Conservation (phyloP, 805 yeast species). For the Candida xyloterini region DNA sequence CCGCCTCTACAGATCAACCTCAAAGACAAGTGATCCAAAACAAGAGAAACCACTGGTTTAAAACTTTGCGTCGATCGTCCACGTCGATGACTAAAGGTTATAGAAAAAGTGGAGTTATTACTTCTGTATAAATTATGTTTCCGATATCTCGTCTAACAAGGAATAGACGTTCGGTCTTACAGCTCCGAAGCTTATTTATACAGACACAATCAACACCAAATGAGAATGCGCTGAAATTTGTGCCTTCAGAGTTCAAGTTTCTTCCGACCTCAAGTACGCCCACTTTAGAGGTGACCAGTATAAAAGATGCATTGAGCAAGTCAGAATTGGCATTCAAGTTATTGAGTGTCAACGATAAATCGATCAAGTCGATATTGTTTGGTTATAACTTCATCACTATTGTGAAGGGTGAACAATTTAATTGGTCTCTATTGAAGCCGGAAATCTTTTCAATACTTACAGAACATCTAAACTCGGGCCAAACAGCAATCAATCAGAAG, state of each 20-base stretch:
- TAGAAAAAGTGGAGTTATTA: constrained; percentile 61
- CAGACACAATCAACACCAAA: constrained; percentile 87
- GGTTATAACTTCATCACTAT: constrained; percentile 84
- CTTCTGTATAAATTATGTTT: constrained; percentile 5
- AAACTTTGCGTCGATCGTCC: constrained; percentile 35
- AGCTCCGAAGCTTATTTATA: constrained; percentile 47
- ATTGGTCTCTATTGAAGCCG: constrained; percentile 64
- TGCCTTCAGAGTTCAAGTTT: constrained; percentile 65
- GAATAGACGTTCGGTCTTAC: neutral
- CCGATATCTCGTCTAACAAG: constrained; percentile 33
- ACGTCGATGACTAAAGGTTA: constrained; percentile 62
- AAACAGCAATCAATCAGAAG: constrained; percentile 49
- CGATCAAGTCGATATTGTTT: constrained; percentile 71
- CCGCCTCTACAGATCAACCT: constrained; percentile 12
- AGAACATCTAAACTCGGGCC: constrained; percentile 53
- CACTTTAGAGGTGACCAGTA: constrained; percentile 70
- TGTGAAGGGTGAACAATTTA: constrained; percentile 45
- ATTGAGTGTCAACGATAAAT: constrained; percentile 61
- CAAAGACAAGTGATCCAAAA: neutral
- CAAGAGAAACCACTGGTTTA: neutral
- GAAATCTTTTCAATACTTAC: constrained; percentile 60
- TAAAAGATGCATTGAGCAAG: constrained; percentile 63
- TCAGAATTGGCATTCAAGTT: constrained; percentile 78
- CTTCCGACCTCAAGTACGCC: constrained; percentile 51
- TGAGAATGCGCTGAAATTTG: constrained; percentile 78